phyloP scores from a whole-genome alignment of 371 early-diverging fungal genomes.

The Actinomortierella wolfii region DNA sequence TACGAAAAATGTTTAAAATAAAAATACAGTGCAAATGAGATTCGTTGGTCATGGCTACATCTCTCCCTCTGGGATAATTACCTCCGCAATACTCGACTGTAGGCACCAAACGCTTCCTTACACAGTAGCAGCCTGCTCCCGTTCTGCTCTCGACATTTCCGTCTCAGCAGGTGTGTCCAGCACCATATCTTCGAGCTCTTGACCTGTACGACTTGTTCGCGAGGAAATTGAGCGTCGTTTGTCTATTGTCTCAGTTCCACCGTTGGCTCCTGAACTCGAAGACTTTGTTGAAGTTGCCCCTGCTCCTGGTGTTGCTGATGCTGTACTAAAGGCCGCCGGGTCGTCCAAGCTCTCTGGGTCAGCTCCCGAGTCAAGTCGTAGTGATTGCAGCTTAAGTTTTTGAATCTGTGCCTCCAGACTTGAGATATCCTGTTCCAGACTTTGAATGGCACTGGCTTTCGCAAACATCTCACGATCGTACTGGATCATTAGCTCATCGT shows the following conservation, averaged over 20 bases:
- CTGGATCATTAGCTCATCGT: constrained; percentile 23
- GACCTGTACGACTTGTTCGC: neutral
- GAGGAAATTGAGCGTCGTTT: neutral
- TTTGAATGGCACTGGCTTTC: constrained; percentile 26
- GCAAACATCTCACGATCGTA: constrained; percentile 31
- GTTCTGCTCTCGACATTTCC: too few species aligned
- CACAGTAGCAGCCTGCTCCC: too few species aligned
- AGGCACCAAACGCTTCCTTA: too few species aligned
- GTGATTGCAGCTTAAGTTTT: constrained; percentile 19
- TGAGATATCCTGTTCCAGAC: constrained; percentile 32
- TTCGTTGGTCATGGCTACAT: too few species aligned
- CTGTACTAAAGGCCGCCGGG: neutral
- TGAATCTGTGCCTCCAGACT: constrained; percentile 33
- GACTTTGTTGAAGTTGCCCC: neutral
- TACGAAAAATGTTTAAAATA: too few species aligned
- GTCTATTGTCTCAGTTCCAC: neutral
- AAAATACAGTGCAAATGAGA: too few species aligned
- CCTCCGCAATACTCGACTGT: too few species aligned
- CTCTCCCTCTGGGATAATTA: too few species aligned
- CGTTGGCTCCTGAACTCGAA: neutral
- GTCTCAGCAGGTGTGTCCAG: too few species aligned
- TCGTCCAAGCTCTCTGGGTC: too few species aligned
- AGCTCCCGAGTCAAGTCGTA: constrained; percentile 19
- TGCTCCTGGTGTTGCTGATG: neutral
- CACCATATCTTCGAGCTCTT: too few species aligned